These are phyloP conservation scores for Coffea humblotiana DNA, from an alignment of 305 asterid genomes.

Conservation along the genomic window DNA sequence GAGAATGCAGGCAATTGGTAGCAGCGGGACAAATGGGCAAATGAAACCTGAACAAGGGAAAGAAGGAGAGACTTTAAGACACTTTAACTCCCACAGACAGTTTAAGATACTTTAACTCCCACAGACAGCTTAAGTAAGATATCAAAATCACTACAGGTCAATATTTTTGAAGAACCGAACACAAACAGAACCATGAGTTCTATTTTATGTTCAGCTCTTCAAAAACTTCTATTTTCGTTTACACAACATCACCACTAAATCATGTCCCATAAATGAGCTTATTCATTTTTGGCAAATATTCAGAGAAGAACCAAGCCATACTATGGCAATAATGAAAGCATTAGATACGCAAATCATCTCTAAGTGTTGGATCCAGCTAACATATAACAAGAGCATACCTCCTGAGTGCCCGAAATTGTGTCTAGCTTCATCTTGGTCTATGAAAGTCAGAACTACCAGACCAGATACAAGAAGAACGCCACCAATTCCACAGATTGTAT, in stretches of 20 bases:
- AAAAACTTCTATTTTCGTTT: no score
- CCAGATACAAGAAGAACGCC: constrained; percentile 61
- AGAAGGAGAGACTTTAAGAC: neutral
- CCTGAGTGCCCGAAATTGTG: constrained; percentile 88
- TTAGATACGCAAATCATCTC: neutral
- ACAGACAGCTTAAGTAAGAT: neutral
- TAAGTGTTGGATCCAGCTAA: no score
- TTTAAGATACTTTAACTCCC: neutral
- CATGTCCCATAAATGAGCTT: neutral
- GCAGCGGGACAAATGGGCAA: constrained; percentile 92
- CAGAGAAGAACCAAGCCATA: neutral
- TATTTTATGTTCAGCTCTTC: no score
- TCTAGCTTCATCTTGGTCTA: constrained; percentile 86
- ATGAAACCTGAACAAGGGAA: constrained; percentile 66
- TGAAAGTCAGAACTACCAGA: constrained; percentile 57
- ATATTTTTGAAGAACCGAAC: neutral
- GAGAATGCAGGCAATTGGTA: constrained; percentile 84
- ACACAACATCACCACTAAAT: no score
- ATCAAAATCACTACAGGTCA: neutral
- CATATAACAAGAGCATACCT: constrained; percentile 44
- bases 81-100: neutral
- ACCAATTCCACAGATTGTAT: constrained; percentile 64
- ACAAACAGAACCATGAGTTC: constrained; percentile 1
- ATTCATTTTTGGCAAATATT: neutral
- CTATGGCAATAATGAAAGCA: neutral